A percentile compares a stretch with the other conserved stretches of the same genome.
Evolutionary conservation across 78 protist genomes (phyloP).

Genomic region (Guillardia theta): DNA sequence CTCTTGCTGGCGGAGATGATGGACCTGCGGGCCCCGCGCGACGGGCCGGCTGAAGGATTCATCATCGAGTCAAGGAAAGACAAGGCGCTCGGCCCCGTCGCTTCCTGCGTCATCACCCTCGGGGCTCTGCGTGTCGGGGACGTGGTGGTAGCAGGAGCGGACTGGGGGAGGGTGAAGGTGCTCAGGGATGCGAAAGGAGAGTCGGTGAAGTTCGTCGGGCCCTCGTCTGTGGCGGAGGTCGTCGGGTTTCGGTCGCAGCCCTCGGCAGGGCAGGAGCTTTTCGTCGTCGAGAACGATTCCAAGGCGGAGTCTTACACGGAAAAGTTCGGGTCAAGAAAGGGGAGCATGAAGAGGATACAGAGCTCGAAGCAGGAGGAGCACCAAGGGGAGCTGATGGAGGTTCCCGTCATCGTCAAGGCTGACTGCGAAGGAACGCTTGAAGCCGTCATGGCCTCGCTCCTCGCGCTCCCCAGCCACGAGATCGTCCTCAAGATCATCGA

Average conservation of each 20-base stretch:
- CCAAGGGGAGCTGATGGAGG: neutral
- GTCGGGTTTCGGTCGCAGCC: neutral
- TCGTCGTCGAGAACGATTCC: neutral
- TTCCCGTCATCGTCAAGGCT: neutral
- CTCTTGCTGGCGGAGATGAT: neutral
- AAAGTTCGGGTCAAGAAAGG: no score
- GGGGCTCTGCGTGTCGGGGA: neutral
- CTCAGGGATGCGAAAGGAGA: neutral
- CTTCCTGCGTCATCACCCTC: neutral
- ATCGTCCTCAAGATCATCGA: neutral
- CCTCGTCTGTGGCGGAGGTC: neutral
- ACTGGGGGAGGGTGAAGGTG: neutral
- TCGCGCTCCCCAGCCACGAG: neutral
- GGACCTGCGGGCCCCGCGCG: neutral
- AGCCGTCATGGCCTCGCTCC: neutral
- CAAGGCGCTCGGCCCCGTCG: neutral
- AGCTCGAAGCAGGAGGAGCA: neutral
- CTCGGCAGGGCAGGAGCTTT: neutral
- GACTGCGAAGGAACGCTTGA: neutral
- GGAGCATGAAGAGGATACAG: no score
- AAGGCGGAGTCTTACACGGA: no score
- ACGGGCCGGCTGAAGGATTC: neutral
- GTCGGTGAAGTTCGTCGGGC: neutral
- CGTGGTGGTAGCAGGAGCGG: neutral
- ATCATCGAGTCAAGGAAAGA: neutral